phyloP scores from a whole-genome alignment of 306 rosid species.

The Aeschynomene evenia region DNA sequence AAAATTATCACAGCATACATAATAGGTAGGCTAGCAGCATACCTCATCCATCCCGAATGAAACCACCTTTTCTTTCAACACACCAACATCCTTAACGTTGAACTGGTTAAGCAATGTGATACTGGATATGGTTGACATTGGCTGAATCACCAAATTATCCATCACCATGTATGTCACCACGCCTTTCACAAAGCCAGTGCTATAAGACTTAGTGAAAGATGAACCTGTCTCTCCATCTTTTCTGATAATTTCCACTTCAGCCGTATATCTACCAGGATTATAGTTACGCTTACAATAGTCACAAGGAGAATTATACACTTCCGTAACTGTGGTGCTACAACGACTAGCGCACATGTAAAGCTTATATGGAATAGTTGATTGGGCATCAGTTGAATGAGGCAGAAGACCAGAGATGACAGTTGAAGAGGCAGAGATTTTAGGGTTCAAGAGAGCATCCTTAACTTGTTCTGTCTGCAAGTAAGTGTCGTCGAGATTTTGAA shows the following conservation, averaged over 20 bases:
- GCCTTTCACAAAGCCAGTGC: slow-evolving; percentile 36
- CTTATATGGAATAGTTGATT: too few relatives aligned
- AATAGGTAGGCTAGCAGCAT: background rate
- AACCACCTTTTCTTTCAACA: slow-evolving; percentile 33
- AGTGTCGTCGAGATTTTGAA: slow-evolving; percentile 31
- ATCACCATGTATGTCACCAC: slow-evolving; percentile 43
- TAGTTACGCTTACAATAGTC: accelerated
- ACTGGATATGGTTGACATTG: slow-evolving; percentile 41
- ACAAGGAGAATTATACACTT: background rate
- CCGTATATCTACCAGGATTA: too few relatives aligned
- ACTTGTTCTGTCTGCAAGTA: slow-evolving; percentile 34
- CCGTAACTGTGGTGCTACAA: background rate
- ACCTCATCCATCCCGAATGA: slow-evolving; percentile 35
- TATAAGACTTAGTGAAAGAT: background rate
- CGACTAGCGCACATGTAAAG: background rate
- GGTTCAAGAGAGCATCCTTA: slow-evolving; percentile 37
- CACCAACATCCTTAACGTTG: slow-evolving; percentile 25
- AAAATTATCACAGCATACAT: background rate
- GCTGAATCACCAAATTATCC: slow-evolving; percentile 39
- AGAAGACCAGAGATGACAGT: background rate
- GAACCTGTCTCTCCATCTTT: background rate
- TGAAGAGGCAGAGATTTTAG: background rate
- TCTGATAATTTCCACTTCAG: accelerated
- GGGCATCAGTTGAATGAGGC: background rate
- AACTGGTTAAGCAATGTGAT: slow-evolving; percentile 34